Evolutionary conservation across 148 eudicot species (phyloP).

Genomic region (Silene latifolia): DNA sequence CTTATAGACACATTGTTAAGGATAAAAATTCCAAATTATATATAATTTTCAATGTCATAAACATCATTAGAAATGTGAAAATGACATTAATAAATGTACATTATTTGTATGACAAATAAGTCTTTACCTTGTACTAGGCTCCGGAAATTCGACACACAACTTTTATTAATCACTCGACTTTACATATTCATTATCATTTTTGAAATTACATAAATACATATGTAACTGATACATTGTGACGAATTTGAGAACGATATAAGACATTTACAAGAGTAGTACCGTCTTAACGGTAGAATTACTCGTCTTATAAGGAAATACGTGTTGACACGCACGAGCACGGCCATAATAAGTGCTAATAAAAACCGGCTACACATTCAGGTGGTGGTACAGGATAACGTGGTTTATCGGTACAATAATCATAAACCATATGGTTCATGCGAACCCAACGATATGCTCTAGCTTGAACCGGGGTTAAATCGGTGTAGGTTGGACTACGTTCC

Average conservation of each 20-base stretch:
- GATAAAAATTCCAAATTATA: not conserved
- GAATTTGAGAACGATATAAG: not conserved
- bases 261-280: not conserved
- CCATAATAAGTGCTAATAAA: not conserved
- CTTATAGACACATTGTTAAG: not conserved
- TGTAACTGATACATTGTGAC: not conserved
- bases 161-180: not conserved
- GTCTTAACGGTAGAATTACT: not conserved
- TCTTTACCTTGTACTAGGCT: conserved; percentile 4
- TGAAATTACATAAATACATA: not conserved
- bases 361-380: conserved; percentile 50
- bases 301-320: not conserved
- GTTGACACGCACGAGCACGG: no score
- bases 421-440: conserved; percentile 56
- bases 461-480: conserved; percentile 38
- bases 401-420: conserved; percentile 70
- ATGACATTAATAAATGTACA: conserved; percentile 6
- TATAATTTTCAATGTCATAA: not conserved
- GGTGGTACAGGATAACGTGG: conserved; percentile 48
- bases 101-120: not conserved
- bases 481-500: conserved; percentile 44
- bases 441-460: conserved; percentile 59
- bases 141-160: not conserved
- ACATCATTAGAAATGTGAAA: not conserved
- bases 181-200: not conserved